A percentile compares a stretch with the other conserved stretches of the same genome.
Conservation (phyloP, 2,329 filamentous ascomycete species). For the Pseudogymnoascus sp. region DNA sequence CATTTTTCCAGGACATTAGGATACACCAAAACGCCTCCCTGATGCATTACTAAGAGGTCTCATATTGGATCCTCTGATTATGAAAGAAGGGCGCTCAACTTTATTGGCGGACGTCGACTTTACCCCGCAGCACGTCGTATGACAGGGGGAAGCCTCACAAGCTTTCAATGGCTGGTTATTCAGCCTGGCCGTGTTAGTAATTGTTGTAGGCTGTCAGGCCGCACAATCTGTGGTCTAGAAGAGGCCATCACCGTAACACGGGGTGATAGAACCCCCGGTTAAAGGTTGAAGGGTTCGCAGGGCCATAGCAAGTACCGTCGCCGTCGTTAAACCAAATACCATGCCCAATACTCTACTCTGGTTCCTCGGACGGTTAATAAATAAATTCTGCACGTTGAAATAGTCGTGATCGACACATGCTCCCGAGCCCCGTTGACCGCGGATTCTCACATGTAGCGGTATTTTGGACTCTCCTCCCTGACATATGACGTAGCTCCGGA, state of each 20-base stretch:
- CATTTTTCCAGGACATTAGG: neutral
- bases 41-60: neutral
- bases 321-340: neutral
- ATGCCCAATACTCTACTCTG: no score
- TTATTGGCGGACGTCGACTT: neutral
- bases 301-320: neutral
- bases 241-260: neutral
- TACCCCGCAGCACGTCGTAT: slow-evolving; percentile 1
- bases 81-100: neutral
- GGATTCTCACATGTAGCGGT: slow-evolving; percentile 5
- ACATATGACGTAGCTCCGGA: neutral
- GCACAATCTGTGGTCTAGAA: neutral
- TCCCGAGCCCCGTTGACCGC: neutral
- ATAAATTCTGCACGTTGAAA: neutral
- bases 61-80: neutral
- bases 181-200: neutral
- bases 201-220: neutral
- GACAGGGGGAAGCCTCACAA: neutral
- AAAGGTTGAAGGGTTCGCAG: no score
- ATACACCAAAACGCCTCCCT: neutral
- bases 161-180: neutral
- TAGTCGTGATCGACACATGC: slow-evolving; percentile 4
- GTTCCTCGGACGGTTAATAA: neutral
- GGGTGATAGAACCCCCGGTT: neutral
- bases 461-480: neutral